phyloP scores from a whole-genome alignment of 164 flowering plant species.

The Pachysandra terminalis region DNA sequence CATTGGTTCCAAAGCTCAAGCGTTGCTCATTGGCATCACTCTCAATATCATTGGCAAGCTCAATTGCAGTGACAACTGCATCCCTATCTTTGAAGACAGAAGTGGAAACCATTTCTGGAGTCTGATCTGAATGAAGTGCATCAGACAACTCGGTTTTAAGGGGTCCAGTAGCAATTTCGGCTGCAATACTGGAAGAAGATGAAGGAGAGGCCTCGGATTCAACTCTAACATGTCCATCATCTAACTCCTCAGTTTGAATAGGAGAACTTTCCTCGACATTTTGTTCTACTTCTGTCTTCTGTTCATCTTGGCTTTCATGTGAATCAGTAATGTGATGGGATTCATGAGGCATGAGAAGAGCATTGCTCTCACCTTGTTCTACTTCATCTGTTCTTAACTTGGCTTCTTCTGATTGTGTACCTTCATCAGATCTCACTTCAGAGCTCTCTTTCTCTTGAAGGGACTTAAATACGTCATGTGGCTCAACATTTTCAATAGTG shows the following conservation, averaged over 20 bases:
- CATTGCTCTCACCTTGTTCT: constrained; percentile 22
- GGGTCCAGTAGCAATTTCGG: constrained; percentile 29
- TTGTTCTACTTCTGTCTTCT: constrained; percentile 24
- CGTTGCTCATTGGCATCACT: constrained; percentile 32
- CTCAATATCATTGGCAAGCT: constrained; percentile 25
- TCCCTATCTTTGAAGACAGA: constrained; percentile 31
- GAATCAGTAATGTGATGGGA: constrained; percentile 16
- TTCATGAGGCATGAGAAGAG: constrained; percentile 19
- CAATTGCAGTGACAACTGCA: constrained; percentile 19
- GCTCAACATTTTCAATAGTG: constrained; percentile 23
- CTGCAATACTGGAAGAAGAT: constrained; percentile 19
- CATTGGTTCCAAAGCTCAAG: constrained; percentile 33
- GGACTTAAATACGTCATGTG: constrained; percentile 18
- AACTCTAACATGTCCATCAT: constrained; percentile 21
- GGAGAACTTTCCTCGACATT: constrained; percentile 23
- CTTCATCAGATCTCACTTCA: constrained; percentile 26
- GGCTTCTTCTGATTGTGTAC: constrained; percentile 26
- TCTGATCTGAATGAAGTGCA: constrained; percentile 23
- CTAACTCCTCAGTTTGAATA: constrained; percentile 23
- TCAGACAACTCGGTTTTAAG: constrained; percentile 11
- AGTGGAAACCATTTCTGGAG: constrained; percentile 24
- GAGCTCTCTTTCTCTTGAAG: constrained; percentile 23
- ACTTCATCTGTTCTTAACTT: constrained; percentile 20
- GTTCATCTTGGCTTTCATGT: constrained; percentile 28
- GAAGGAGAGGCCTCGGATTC: constrained; percentile 26